phyloP scores from a whole-genome alignment of 768 basidiomycete species.

The Mycena leptocephala region DNA sequence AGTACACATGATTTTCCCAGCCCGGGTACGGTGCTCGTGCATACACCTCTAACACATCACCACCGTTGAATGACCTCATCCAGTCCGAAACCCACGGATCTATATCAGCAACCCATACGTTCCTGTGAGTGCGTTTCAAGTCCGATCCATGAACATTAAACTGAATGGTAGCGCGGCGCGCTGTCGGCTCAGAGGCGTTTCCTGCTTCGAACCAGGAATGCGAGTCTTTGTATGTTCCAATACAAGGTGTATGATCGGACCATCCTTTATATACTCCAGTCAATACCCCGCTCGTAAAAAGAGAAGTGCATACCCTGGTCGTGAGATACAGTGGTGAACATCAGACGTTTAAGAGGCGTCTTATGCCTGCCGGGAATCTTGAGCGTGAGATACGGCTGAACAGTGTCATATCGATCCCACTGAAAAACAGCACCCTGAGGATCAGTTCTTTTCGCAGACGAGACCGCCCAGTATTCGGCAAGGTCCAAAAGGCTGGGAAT shows the following conservation, averaged over 20 bases:
- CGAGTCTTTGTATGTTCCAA: neutral
- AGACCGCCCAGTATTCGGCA: neutral
- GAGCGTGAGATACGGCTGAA: neutral
- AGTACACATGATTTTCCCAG: conserved; percentile 30
- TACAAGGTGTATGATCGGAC: neutral
- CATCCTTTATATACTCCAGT: neutral
- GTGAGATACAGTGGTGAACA: neutral
- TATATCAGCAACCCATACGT: neutral
- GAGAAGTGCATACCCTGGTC: neutral
- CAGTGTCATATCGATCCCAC: too few relatives aligned
- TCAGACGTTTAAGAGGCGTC: neutral
- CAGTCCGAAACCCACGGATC: neutral
- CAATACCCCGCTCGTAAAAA: neutral
- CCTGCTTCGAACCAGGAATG: neutral
- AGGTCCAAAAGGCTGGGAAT: neutral
- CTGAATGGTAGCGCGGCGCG: neutral
- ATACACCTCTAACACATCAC: neutral
- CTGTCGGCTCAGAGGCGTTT: neutral
- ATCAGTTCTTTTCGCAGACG: neutral
- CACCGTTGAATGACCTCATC: neutral
- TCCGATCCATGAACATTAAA: neutral
- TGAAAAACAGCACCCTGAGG: neutral
- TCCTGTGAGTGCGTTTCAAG: neutral
- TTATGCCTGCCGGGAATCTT: neutral
- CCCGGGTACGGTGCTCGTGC: conserved; percentile 1